Evolutionary conservation across 108 stramenopile species (phyloP).

Genomic region (Stephanodiscus minutulus): DNA sequence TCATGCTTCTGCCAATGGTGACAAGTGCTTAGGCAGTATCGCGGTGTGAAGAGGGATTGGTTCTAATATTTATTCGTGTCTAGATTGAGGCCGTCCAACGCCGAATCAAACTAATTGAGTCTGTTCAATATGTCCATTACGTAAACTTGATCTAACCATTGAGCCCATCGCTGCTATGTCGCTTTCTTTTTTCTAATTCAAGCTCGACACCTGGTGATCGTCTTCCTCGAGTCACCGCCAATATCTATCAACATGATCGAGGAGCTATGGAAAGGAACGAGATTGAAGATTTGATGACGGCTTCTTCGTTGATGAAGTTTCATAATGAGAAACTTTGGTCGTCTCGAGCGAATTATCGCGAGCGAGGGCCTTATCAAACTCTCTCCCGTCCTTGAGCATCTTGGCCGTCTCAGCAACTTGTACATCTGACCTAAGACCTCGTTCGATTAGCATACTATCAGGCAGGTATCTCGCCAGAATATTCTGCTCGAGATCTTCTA

Average conservation of each 20-base stretch:
- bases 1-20: not conserved
- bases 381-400: constrained; percentile 58
- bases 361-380: constrained; percentile 75
- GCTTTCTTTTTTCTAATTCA: not conserved
- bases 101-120: not conserved
- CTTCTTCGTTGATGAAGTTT: constrained; percentile 14
- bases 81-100: constrained; percentile 1
- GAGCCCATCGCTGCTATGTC: not conserved
- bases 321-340: constrained; percentile 4
- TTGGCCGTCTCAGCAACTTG: constrained; percentile 76
- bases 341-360: constrained; percentile 16
- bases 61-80: constrained; percentile 2
- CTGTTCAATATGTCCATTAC: constrained; percentile 7
- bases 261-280: not conserved
- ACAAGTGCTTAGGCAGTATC: not conserved
- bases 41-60: not conserved
- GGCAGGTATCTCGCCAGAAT: constrained; percentile 84
- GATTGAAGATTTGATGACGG: constrained; percentile 21
- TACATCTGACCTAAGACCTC: constrained; percentile 58
- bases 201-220: not conserved
- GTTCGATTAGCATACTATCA: constrained; percentile 84
- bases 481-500: constrained; percentile 79
- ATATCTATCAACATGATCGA: not conserved
- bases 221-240: not conserved
- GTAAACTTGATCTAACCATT: not conserved